Evolutionary conservation across 208 protist genomes (phyloP), one percentile per base, ranked within the genome.

Genomic region (Crithidia bombi): DNA sequence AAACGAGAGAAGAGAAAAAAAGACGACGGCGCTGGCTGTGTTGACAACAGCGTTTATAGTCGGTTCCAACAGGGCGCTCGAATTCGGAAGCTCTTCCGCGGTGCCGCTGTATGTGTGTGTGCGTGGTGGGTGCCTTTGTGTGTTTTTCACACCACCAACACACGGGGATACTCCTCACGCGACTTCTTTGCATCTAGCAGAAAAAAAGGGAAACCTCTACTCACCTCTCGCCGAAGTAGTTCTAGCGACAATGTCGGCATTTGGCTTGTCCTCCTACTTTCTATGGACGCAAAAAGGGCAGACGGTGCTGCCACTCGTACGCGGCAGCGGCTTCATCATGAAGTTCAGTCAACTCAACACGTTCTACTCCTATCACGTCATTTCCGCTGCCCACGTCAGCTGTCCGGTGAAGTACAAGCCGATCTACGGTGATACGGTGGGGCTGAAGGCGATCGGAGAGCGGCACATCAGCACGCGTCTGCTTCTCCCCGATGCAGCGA

Each of bases 211-310:
- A 15, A 19, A 21, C 21, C 44, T 49, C 44, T 49, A 7, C 44
- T 49, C 47, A 47, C 7, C 5, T 19, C 17, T 47, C 43, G 15
- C 17, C 43, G 12, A 5, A n/a, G 43, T 47, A 21, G n/a, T n/a
- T n/a, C 43, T 47, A n/a, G 17, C 4, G 36, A 12, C 19, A 10
- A 64, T 95, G 90, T 89, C 81, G 12, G 75, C 88, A 23, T 64
- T 93, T 36, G 89, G 86, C 50, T 64, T 96, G 6, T 96, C 89
- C 0, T 94, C 89, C 0, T 96, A 96, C 72, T 94, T 96, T 81
- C 65, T 96, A 12, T 94, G 88, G 87, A 94, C 91, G 6, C 87
- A 93, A 51, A 96, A 96, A 69, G 91, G 91, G 2, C 79, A 81
- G 41, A 96, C 91, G 25, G 73, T 87, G 59, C 78, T 96, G 33